Base-by-base conservation (phyloP, 2,329 filamentous ascomycete genomes). In the Pyrenochaeta sp. region DNA sequence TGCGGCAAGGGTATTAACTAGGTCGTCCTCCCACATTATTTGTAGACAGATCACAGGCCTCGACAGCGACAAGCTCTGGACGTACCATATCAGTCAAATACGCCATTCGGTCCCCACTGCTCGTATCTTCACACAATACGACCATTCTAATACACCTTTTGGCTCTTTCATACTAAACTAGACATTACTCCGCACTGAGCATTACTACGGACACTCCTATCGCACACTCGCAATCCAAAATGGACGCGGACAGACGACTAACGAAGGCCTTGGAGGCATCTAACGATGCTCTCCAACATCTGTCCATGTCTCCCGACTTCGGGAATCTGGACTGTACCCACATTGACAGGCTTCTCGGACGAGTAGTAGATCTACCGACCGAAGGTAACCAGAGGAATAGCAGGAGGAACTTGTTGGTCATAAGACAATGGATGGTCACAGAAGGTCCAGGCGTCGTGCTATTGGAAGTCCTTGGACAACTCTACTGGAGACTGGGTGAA, bases 301-400 rank as follows among this genome's bases (percentile, higher is more conserved):
- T 73, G 9, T 71, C 69, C 43, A 68, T 72, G 67, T 68, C 66
- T 23, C 61, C 65, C 12, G 68, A 72, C 60, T 68, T 69, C 15
- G 54, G 51, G 30, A 63, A 54, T 46, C 58, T 73, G 23, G 71
- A 73, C 53, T 73, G 65, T 51, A 72, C 67, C 45, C 71, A 73
- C 40, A 71, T 73, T 47, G 71, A 73, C 55, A 66, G 69, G 29
- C 50, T 73, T 21, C 62, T 73, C 5, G 71, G 65, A 15, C 61
- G 71, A 47, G 69, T 73, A 17, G 69, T 72, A n/a, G 71, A 73
- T 31, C 54, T 73, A 37, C 71, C 71, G 14, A 73, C 68, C 21
- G 71, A 73, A 37, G 63, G 66, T n/a, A 72, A 69, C 35, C 69
- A 72, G 47, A 64, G 71, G 21, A 73, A 73, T 31, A 73, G 67